These are phyloP conservation scores for Aristolochia fimbriata DNA, from an alignment of 164 flowering plant species.

Conservation along the genomic window DNA sequence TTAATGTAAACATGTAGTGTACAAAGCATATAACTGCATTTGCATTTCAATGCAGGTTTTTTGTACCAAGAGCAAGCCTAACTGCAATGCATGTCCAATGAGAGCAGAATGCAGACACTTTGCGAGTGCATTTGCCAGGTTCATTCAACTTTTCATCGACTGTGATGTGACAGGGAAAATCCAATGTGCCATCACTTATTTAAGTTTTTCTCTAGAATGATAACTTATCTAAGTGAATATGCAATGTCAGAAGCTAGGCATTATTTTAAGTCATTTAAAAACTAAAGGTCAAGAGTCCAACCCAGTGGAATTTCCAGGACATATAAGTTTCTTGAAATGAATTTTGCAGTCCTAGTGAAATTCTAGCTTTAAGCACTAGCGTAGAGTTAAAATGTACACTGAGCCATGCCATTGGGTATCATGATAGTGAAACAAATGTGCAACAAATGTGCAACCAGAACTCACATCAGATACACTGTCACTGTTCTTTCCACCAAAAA, in stretches of 20 bases:
- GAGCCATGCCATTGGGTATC: neutral
- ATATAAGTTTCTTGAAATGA: neutral
- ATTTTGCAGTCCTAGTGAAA: neutral
- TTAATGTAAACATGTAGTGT: neutral
- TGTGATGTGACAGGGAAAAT: neutral
- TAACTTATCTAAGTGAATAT: neutral
- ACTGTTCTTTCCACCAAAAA: too few species aligned
- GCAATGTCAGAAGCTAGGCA: neutral
- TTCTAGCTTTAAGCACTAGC: too few species aligned
- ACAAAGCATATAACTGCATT: constrained; percentile 8
- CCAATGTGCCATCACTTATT: neutral
- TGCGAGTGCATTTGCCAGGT: constrained; percentile 85
- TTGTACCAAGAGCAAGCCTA: constrained; percentile 78
- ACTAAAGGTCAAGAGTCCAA: neutral
- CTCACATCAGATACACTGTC: neutral
- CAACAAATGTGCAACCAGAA: neutral
- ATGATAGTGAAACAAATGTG: neutral
- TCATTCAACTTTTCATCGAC: neutral
- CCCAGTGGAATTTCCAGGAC: neutral
- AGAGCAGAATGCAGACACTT: constrained; percentile 80
- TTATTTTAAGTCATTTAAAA: neutral
- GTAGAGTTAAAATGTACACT: too few species aligned
- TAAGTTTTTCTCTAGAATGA: too few species aligned
- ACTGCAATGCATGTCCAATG: constrained; percentile 85
- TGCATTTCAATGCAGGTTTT: constrained; percentile 47